Evolutionary conservation across 805 yeast genomes (phyloP).

Genomic region (Blastobotrys parvus): DNA sequence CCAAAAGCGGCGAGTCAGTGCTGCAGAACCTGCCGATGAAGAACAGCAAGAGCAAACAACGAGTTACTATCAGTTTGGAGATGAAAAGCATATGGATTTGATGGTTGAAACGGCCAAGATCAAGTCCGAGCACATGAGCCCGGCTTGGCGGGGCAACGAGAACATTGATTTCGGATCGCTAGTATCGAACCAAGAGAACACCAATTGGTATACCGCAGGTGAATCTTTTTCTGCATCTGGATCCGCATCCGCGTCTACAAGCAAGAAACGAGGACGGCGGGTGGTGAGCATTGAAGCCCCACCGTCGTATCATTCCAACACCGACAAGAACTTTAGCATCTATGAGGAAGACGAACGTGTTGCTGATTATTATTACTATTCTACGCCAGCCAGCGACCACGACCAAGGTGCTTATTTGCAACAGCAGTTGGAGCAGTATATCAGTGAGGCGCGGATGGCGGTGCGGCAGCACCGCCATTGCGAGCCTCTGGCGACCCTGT

Average conservation of each 20-base stretch:
- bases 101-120: too few relatives aligned
- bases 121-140: too few relatives aligned
- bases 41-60: too few relatives aligned
- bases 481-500: neutral
- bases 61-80: too few relatives aligned
- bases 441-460: neutral
- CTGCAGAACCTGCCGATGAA: too few relatives aligned
- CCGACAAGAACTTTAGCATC: neutral
- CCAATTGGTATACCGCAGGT: neutral
- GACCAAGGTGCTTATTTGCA: neutral
- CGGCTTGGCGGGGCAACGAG: too few relatives aligned
- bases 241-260: neutral
- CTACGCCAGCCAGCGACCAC: neutral
- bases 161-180: too few relatives aligned
- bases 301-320: neutral
- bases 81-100: too few relatives aligned
- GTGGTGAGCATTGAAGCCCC: too few relatives aligned
- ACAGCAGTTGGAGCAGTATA: neutral
- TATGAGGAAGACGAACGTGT: neutral
- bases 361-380: neutral
- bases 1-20: too few relatives aligned
- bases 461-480: neutral
- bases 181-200: neutral
- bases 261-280: too few relatives aligned
- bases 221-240: neutral